Evolutionary conservation across 768 basidiomycete species (phyloP), one percentile per base, ranked within the genome.

Genomic region (Kondoa subrosea): DNA sequence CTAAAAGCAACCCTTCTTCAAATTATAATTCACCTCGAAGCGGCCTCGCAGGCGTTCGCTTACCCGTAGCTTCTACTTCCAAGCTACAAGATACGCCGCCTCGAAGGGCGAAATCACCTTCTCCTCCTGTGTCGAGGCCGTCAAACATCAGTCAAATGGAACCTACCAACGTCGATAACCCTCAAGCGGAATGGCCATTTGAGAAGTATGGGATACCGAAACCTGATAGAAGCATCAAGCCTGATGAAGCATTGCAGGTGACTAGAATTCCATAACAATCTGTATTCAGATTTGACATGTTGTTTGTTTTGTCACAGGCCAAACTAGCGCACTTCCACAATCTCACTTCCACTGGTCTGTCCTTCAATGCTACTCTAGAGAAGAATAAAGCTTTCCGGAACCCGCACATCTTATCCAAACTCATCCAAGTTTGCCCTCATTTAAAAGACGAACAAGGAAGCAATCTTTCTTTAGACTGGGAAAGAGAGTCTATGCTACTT

Each of bases 331-430:
- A 87, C 64, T 97, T 95, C 73, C 82, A 86, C 67, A 74, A 80
- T 0, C 81, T 96, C 89, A 91, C 76, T 12, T 69, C 70, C 1
- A 82, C 83, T 72, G 86, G 87, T 0, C 85, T 85, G 72, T 91
- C 95, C 77, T 96, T 95, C 80, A 99, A 97, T 76, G 91, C 95
- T 76, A 89, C 89, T 1, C 82, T 99, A 56, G 89, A 96, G 85
- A 84, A 85, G 4, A 89, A 88, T 72, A 85, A 89, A 57, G 85
- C 90, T 2, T 99, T 97, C 78, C 85, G 91, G 30, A 99, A 99
- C 74, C 93, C 93, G 0, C 89, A 95, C 74, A 83, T 97, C n/a
- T 95, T 93, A 77, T 81, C 88, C 15, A 91, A 91, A 73, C 83
- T 99, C 1, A 92, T 99, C 70, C 89, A 95, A 74, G 95, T 92